Evolutionary conservation across 1,284 basidiomycete genomes (phyloP).

Genomic region (Boletellus deceptivus): DNA sequence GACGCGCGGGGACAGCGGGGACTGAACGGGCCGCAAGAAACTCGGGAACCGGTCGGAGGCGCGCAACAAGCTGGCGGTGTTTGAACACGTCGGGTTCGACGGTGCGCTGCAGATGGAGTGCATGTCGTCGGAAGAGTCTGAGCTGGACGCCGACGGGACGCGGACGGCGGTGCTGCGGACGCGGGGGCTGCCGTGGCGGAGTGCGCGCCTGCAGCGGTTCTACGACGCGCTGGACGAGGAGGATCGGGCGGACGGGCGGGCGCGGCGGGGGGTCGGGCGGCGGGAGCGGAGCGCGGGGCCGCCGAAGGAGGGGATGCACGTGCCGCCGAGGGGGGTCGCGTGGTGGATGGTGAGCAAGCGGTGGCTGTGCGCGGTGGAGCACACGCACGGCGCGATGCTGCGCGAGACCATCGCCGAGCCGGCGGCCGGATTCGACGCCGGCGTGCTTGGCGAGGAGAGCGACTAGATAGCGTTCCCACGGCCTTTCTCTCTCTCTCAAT

Average conservation of each 20-base stretch:
- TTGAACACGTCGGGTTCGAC: constrained; percentile 62
- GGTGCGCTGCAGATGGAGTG: constrained; percentile 67
- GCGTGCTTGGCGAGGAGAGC: constrained; percentile 55
- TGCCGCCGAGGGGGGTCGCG: constrained; percentile 62
- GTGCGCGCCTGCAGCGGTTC: constrained; percentile 54
- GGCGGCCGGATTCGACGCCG: neutral
- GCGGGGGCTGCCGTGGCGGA: constrained; percentile 62
- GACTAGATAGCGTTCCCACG: constrained; percentile 34
- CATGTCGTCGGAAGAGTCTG: constrained; percentile 77
- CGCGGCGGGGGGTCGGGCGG: constrained; percentile 55
- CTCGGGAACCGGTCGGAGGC: constrained; percentile 58
- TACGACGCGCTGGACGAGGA: constrained; percentile 58
- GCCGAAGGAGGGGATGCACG: constrained; percentile 52
- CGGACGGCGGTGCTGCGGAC: constrained; percentile 42
- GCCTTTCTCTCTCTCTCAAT: constrained; percentile 4
- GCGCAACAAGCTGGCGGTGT: constrained; percentile 48
- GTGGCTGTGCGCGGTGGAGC: constrained; percentile 43
- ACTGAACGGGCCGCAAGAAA: constrained; percentile 45
- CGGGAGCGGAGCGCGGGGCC: constrained; percentile 54
- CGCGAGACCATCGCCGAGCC: constrained; percentile 40
- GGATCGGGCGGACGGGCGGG: constrained; percentile 48
- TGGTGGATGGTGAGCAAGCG: constrained; percentile 74
- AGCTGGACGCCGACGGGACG: constrained; percentile 42
- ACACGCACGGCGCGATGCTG: constrained; percentile 39
- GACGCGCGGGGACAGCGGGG: no score